phyloP scores from a whole-genome alignment of 2,329 filamentous ascomycete genomes.

The Xylaria sp. region DNA sequence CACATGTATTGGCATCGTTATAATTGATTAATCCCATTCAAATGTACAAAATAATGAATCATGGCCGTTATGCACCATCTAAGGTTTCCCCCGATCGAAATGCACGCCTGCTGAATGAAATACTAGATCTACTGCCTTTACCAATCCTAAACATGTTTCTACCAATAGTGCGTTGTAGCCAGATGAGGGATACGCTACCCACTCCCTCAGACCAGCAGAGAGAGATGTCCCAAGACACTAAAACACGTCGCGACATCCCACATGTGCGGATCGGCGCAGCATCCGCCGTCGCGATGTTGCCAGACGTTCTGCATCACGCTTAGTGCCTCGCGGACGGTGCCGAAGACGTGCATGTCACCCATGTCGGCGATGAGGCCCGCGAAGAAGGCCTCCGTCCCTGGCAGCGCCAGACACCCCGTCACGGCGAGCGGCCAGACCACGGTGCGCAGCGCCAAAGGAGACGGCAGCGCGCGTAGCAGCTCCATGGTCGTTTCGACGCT shows the following conservation, averaged over 20 bases:
- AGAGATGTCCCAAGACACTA: constrained; percentile 32
- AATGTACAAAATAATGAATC: neutral
- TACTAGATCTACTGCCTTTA: neutral
- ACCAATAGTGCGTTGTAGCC: too few species aligned
- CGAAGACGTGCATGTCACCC: constrained; percentile 36
- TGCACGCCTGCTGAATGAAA: neutral
- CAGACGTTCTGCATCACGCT: constrained; percentile 35
- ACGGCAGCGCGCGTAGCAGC: constrained; percentile 29
- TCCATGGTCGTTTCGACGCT: constrained; percentile 32
- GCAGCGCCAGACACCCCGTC: constrained; percentile 36
- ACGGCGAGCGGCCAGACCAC: constrained; percentile 40
- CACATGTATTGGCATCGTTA: neutral
- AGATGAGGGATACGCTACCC: too few species aligned
- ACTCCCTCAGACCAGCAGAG: constrained; percentile 27
- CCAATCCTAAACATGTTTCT: neutral
- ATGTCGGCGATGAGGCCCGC: constrained; percentile 30
- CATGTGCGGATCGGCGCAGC: constrained; percentile 26
- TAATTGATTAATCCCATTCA: constrained; percentile 19
- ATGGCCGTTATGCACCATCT: neutral
- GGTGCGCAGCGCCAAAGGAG: constrained; percentile 34
- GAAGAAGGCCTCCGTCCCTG: constrained; percentile 35
- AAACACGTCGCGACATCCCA: constrained; percentile 38
- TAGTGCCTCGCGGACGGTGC: constrained; percentile 34
- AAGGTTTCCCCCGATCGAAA: neutral
- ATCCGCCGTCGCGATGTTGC: constrained; percentile 24